These are phyloP conservation scores for Coniosporium apollinis DNA, from an alignment of 495 filamentous ascomycete genomes.

Conservation along the genomic window DNA sequence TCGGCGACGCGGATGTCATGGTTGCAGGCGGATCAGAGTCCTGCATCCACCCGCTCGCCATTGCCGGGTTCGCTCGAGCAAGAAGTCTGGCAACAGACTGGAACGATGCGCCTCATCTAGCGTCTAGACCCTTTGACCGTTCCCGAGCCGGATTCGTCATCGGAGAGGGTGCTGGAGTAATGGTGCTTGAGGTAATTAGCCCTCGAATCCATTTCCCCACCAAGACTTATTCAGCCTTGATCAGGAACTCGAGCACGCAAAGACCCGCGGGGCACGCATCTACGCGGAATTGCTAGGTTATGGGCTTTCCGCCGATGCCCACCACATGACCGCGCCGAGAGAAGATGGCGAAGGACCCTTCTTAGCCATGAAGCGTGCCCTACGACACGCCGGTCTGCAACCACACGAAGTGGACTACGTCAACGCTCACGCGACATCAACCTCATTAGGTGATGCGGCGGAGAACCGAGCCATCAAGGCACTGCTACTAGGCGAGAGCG, in stretches of 20 bases:
- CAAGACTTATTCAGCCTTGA: slow-evolving; percentile 4
- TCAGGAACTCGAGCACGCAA: slow-evolving; percentile 73
- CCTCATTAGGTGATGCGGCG: slow-evolving; percentile 66
- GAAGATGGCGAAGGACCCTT: slow-evolving; percentile 65
- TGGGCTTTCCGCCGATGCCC: slow-evolving; percentile 70
- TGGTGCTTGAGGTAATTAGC: slow-evolving; percentile 59
- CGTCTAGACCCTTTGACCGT: slow-evolving; percentile 81
- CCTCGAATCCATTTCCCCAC: neutral
- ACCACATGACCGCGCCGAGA: slow-evolving; percentile 82
- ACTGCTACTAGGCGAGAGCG: slow-evolving; percentile 58
- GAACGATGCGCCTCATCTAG: slow-evolving; percentile 53
- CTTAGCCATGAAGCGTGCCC: slow-evolving; percentile 68
- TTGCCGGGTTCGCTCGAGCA: slow-evolving; percentile 79
- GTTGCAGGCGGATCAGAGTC: slow-evolving; percentile 85
- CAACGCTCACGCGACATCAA: slow-evolving; percentile 90
- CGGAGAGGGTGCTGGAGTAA: slow-evolving; percentile 74
- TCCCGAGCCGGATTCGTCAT: slow-evolving; percentile 77
- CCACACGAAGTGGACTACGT: slow-evolving; percentile 72
- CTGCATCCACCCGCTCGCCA: slow-evolving; percentile 86
- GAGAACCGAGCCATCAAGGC: slow-evolving; percentile 72
- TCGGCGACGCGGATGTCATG: slow-evolving; percentile 87
- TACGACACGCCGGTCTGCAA: slow-evolving; percentile 51
- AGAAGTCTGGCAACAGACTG: slow-evolving; percentile 66
- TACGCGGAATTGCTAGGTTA: slow-evolving; percentile 87
- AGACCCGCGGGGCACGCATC: slow-evolving; percentile 56